Base-by-base conservation (phyloP, 768 basidiomycete genomes). In the Boletus coccyginus region DNA sequence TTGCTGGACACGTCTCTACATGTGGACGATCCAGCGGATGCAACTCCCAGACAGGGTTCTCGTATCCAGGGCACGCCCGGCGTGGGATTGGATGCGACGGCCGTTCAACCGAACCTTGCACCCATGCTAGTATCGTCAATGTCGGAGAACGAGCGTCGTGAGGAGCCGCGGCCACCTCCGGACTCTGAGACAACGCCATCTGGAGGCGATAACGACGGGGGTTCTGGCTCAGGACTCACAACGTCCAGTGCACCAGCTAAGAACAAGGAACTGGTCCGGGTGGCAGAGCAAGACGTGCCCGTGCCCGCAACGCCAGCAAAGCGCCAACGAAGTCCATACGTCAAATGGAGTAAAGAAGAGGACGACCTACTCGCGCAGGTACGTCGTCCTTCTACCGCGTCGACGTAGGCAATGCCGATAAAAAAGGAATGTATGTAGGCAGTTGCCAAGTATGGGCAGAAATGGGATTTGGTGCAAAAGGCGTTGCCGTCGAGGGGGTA, bases 281-380 rank as follows among this genome's bases (percentile, higher is more conserved):
- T 71, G 35, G 66, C 60, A 1, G 74, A 73, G 14, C 73, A 70
- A 32, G 73, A 71, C 40, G 24, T 5, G 5, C 8, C 41, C 8
- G 21, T 13, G n/a, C 17, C 36, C 7, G 65, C 63, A 17, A 66
- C 63, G 24, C 59, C 72, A n/a, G 60, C 53, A 16, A 74, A 70
- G 51, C 66, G 75, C 46, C 70, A 69, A 42, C 64, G 74, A 33
- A 77, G 73, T 53, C 74, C 76, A 10, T 77, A 77, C 51, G 62
- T 74, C 47, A 76, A 76, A 47, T 76, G 76, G 75, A 77, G 67
- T 24, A 76, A 72, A 50, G 75, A 76, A 53, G 76, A 76, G 49
- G 76, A 76, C 39, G 75, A 75, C 21, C 63, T 76, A 2, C 64
- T 77, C 17, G 66, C 73, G 7, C 72, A 76, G 62, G 76, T 75